Evolutionary conservation across 768 basidiomycete genomes (phyloP).

Genomic region (Leucogyrophana mollusca): DNA sequence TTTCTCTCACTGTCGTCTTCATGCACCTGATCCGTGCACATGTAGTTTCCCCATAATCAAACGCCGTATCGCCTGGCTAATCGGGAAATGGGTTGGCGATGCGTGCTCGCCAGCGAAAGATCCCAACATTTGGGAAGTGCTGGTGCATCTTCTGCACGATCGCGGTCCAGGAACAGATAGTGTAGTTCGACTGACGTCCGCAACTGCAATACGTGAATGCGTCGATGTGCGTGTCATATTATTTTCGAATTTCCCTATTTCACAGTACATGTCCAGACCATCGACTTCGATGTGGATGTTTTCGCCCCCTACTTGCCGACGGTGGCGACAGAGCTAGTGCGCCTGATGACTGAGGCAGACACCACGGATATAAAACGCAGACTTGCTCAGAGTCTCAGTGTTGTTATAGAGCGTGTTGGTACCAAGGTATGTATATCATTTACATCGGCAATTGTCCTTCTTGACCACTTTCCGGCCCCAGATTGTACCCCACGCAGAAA

Average conservation of each 20-base stretch:
- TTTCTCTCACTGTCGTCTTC: neutral
- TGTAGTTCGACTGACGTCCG: slow-evolving; percentile 86
- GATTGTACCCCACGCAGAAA: slow-evolving; percentile 65
- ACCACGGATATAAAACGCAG: slow-evolving; percentile 76
- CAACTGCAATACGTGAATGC: slow-evolving; percentile 75
- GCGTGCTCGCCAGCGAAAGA: slow-evolving; percentile 59
- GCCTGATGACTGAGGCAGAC: slow-evolving; percentile 69
- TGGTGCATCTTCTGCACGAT: slow-evolving; percentile 74
- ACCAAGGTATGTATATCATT: slow-evolving; percentile 27
- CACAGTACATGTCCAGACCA: slow-evolving; percentile 41
- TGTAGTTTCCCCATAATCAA: slow-evolving; percentile 87
- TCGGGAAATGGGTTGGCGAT: slow-evolving; percentile 86
- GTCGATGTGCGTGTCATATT: slow-evolving; percentile 65
- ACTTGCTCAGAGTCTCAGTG: slow-evolving; percentile 67
- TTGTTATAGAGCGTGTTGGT: slow-evolving; percentile 56
- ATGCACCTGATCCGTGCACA: slow-evolving; percentile 7
- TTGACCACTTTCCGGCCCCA: slow-evolving; percentile 27
- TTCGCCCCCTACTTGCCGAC: slow-evolving; percentile 71
- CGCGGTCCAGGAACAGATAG: slow-evolving; percentile 70
- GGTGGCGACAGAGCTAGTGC: slow-evolving; percentile 64
- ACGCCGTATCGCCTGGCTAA: slow-evolving; percentile 91
- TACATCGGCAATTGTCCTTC: neutral
- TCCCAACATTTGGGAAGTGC: slow-evolving; percentile 73
- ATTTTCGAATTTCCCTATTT: slow-evolving; percentile 2
- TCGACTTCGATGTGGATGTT: slow-evolving; percentile 56